These are phyloP conservation scores for Eucalyptus urophylla DNA, from an alignment of 345 rosid species.

Conservation along the genomic window DNA sequence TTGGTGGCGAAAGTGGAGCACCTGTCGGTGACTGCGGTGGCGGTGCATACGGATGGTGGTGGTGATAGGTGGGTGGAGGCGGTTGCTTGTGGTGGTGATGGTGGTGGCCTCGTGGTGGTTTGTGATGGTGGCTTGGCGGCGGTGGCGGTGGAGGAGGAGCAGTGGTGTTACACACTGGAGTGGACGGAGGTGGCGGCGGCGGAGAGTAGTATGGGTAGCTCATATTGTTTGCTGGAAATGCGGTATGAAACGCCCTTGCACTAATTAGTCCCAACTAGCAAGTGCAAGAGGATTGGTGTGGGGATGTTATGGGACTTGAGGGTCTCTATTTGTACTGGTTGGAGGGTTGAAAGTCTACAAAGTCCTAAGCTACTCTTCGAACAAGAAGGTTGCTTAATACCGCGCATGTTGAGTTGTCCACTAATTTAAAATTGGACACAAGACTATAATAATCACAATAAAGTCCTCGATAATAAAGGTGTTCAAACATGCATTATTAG, in stretches of 20 bases:
- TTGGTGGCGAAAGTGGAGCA: neutral
- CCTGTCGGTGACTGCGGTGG: neutral
- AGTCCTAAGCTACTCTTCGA: neutral
- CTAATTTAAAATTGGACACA: neutral
- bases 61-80: neutral
- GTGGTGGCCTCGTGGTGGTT: neutral
- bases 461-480: neutral
- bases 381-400: neutral
- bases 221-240: neutral
- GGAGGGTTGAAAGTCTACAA: neutral
- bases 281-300: neutral
- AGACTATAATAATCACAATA: neutral
- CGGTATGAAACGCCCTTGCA: neutral
- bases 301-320: neutral
- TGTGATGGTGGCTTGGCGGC: neutral
- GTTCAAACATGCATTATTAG: neutral
- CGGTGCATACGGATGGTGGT: neutral
- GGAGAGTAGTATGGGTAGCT: constrained; percentile 4
- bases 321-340: neutral
- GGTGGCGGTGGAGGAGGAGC: neutral
- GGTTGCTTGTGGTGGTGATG: neutral
- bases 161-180: neutral
- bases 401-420: neutral
- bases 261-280: neutral
- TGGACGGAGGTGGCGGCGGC: neutral